Base-by-base conservation (phyloP, 495 filamentous ascomycete genomes). In the Aspergillus heteromorphus region DNA sequence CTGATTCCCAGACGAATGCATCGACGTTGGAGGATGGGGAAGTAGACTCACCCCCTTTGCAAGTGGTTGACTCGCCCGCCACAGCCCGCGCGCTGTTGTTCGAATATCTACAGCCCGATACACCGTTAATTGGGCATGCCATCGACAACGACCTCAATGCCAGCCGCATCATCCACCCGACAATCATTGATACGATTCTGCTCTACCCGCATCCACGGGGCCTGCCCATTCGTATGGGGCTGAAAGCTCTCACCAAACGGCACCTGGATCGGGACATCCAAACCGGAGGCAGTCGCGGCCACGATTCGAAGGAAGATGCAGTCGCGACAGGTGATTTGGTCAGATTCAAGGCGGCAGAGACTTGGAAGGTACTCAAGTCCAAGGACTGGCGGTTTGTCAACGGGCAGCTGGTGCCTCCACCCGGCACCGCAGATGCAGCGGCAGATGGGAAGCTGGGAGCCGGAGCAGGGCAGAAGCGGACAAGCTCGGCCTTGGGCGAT, bases 71-170 rank as follows among this genome's bases (percentile, higher is more conserved):
- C 1, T 90, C 86, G 0, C 89, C 91, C 6, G 64, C 78, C 13
- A 78, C 70, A 27, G 95, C 92, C 4, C 85, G 93, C 10, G 67
- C 76, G 1, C 74, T 96, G 0, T 77, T 97, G 9, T 87, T 91
- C 69, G 70, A 75, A 0, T 72, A 86, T 48, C 75, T 97, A 31
- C 74, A 82, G 14, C 87, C 89, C 0, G 68, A 77, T 0, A 97
- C 91, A 0, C 89, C 89, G 0, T 69, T 98, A 5, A 87, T 97
- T 40, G 93, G 93, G 18, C 93, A 98, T 68, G 92, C 89, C 6
- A 83, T 97, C 9, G 93, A 97, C 63, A 98, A 98, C 64, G 93
- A 98, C 63, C 78, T 98, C 19, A 93, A 93, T 64, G 80, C 83
- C 13, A 73, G 84, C 43, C 84, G 93, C 11, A 77, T 98, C 40